These are phyloP conservation scores for Pseudopyricularia cyperi DNA, from an alignment of 2,329 filamentous ascomycete genomes.

Conservation along the genomic window DNA sequence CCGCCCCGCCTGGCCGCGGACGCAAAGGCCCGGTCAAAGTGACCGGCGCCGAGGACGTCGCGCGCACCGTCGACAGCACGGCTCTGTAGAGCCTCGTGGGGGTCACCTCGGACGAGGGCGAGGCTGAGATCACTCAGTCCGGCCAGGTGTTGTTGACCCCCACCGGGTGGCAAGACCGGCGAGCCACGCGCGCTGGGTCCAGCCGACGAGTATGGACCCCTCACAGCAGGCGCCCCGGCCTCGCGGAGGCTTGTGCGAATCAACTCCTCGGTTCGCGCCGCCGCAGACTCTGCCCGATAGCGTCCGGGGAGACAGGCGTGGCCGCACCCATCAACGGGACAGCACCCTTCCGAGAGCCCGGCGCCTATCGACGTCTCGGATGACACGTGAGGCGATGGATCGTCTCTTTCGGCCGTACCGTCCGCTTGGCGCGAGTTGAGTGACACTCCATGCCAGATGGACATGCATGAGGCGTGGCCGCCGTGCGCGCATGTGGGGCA, in stretches of 20 bases:
- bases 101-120: conserved; percentile 28
- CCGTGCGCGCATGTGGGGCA: conserved; percentile 51
- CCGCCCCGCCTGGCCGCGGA: conserved; percentile 7
- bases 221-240: conserved; percentile 2
- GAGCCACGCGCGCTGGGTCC: neutral
- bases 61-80: conserved; percentile 46
- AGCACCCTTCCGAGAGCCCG: conserved; percentile 38
- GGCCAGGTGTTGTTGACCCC: neutral
- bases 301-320: conserved; percentile 48
- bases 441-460: conserved; percentile 36
- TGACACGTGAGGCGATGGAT: neutral
- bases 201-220: neutral
- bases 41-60: conserved; percentile 29
- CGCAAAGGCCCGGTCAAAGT: conserved; percentile 10
- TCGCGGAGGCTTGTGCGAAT: conserved; percentile 24
- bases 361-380: neutral
- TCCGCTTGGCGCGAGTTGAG: neutral
- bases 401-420: neutral
- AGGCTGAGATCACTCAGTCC: neutral
- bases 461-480: conserved; percentile 46
- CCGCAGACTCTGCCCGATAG: conserved; percentile 35
- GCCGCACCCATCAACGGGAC: conserved; percentile 51
- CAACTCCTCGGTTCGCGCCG: conserved; percentile 36
- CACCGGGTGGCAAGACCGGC: neutral
- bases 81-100: conserved; percentile 43